A percentile compares a stretch with the other conserved stretches of the same genome.
These are phyloP conservation scores for Pseudonectria foliicola DNA, from an alignment of 2,329 filamentous ascomycete species.

Conservation along the genomic window DNA sequence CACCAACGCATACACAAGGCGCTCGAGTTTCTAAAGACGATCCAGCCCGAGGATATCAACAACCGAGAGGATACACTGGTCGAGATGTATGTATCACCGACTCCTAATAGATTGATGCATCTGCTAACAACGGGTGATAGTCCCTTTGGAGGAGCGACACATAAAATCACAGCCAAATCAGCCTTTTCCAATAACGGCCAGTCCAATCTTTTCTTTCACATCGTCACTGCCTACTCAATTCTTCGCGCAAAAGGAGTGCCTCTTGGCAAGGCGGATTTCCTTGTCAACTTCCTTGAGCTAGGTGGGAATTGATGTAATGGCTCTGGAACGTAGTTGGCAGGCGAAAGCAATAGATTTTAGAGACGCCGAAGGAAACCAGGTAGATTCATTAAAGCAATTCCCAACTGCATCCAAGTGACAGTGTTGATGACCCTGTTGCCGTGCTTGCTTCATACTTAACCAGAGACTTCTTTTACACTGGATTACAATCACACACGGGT, in stretches of 20 bases:
- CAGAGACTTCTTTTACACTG: too few species aligned
- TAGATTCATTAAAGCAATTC: too few species aligned
- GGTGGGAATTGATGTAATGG: too few species aligned
- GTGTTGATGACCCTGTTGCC: too few species aligned
- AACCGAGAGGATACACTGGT: slow-evolving; percentile 7
- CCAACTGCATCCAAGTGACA: too few species aligned
- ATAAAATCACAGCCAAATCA: slow-evolving; percentile 7
- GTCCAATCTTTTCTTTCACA: slow-evolving; percentile 14
- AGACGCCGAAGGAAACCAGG: too few species aligned
- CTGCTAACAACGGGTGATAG: slow-evolving; percentile 1
- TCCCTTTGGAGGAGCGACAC: slow-evolving; percentile 7
- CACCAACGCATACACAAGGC: slow-evolving; percentile 11
- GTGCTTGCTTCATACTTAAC: too few species aligned
- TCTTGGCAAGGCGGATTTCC: slow-evolving; percentile 11
- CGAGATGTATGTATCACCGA: slow-evolving; percentile 6
- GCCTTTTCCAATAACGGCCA: slow-evolving; percentile 9
- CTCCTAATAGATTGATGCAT: background rate
- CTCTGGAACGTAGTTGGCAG: too few species aligned
- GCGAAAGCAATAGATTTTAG: too few species aligned
- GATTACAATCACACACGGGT: too few species aligned
- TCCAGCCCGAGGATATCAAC: slow-evolving; percentile 8
- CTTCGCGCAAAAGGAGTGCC: slow-evolving; percentile 13
- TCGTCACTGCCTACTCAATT: slow-evolving; percentile 13
- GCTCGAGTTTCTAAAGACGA: slow-evolving; percentile 5
- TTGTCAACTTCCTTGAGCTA: slow-evolving; percentile 7